Evolutionary conservation across 371 early-diverging fungal species (phyloP).

Genomic region (Mucor racemosus): DNA sequence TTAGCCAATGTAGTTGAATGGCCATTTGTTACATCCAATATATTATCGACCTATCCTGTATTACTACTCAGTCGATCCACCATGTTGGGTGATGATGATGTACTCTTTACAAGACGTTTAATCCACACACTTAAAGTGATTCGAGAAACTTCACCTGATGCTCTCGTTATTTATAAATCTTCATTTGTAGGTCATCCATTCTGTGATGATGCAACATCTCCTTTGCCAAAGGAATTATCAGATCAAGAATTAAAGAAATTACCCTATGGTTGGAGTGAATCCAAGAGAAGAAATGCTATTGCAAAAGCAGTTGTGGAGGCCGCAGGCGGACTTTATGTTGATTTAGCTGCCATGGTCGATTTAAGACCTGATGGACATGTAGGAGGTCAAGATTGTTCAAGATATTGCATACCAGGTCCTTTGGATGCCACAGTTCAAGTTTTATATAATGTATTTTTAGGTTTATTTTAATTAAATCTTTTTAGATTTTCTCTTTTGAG

Average conservation of each 20-base stretch:
- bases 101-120: conserved; percentile 46
- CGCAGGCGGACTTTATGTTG: conserved; percentile 63
- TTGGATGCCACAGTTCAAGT: conserved; percentile 59
- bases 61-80: conserved; percentile 58
- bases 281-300: conserved; percentile 58
- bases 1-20: conserved; percentile 47
- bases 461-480: conserved; percentile 22
- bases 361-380: conserved; percentile 64
- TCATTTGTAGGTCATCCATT: conserved; percentile 54
- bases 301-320: conserved; percentile 61
- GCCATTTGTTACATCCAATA: conserved; percentile 51
- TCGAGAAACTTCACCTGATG: conserved; percentile 43
- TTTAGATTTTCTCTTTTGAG: conserved; percentile 9
- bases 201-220: conserved; percentile 47
- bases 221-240: conserved; percentile 33
- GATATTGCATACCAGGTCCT: conserved; percentile 73
- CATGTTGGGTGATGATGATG: conserved; percentile 45
- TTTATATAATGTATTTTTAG: conserved; percentile 52
- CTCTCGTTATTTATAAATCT: conserved; percentile 60
- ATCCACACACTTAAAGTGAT: conserved; percentile 52
- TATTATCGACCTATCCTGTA: conserved; percentile 46
- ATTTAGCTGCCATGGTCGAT: conserved; percentile 58
- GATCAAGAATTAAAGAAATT: conserved; percentile 42
- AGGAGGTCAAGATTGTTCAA: conserved; percentile 61
- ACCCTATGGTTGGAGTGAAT: conserved; percentile 63